These are phyloP conservation scores for Lactarius hengduanensis DNA, from an alignment of 768 basidiomycete species.

Conservation along the genomic window DNA sequence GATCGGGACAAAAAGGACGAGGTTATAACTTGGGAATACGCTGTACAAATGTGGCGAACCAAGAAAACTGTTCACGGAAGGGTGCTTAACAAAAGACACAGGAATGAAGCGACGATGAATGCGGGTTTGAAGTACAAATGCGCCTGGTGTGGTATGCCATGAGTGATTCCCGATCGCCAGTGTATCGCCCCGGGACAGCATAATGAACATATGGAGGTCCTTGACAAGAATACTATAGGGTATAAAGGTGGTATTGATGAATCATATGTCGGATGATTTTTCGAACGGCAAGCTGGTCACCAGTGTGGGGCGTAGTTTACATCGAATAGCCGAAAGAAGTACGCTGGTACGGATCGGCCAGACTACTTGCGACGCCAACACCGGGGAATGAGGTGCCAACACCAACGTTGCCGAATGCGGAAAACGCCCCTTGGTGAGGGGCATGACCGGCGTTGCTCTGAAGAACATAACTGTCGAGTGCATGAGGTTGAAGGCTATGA, in stretches of 20 bases:
- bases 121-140: constrained; percentile 42
- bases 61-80: constrained; percentile 34
- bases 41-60: constrained; percentile 37
- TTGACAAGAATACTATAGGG: constrained; percentile 30
- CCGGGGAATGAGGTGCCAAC: constrained; percentile 49
- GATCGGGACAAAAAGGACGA: constrained; percentile 33
- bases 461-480: constrained; percentile 80
- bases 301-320: constrained; percentile 43
- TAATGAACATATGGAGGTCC: constrained; percentile 31
- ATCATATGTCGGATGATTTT: constrained; percentile 17
- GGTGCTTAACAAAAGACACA: constrained; percentile 35
- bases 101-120: constrained; percentile 34
- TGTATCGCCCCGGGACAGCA: constrained; percentile 29
- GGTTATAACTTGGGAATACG: constrained; percentile 32
- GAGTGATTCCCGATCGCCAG: constrained; percentile 34
- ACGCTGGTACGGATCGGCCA: constrained; percentile 77
- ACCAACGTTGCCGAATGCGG: constrained; percentile 54
- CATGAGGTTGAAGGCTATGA: constrained; percentile 63
- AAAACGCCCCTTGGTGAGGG: constrained; percentile 56
- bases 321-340: constrained; percentile 75
- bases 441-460: constrained; percentile 71
- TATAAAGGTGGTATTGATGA: constrained; percentile 28
- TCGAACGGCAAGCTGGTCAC: constrained; percentile 13
- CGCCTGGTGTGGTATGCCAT: constrained; percentile 39
- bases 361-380: constrained; percentile 47